These are phyloP conservation scores for Beta lomatogona DNA, from an alignment of 179 eudicot genomes.

Conservation along the genomic window DNA sequence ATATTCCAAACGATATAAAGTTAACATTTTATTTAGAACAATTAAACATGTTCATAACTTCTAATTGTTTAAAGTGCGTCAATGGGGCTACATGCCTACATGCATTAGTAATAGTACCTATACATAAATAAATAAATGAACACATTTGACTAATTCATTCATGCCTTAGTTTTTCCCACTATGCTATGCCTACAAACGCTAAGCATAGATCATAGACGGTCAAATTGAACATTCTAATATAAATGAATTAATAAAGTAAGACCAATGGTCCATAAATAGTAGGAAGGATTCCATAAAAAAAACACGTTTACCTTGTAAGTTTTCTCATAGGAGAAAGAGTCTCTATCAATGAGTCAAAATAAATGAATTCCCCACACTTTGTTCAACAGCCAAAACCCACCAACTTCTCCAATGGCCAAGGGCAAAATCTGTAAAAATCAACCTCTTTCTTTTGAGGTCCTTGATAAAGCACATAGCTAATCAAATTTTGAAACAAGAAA, in stretches of 20 bases:
- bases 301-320: conserved; percentile 25
- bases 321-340: conserved; percentile 25
- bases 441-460: neutral
- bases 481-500: neutral
- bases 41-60: neutral
- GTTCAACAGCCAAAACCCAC: conserved; percentile 27
- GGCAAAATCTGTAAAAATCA: conserved; percentile 29
- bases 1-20: neutral
- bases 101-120: neutral
- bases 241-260: neutral
- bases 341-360: conserved; percentile 24
- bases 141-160: conserved; percentile 3
- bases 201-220: neutral
- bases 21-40: neutral
- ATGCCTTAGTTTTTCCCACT: neutral
- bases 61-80: neutral
- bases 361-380: neutral
- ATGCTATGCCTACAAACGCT: neutral
- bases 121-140: neutral
- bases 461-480: neutral
- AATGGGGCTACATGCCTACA: neutral
- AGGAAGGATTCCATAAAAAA: conserved; percentile 12
- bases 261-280: conserved; percentile 4
- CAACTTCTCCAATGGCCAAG: conserved; percentile 27
- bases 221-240: conserved; percentile 6